A percentile compares a stretch with the other conserved stretches of the same genome.
phyloP scores from a whole-genome alignment of 805 yeast genomes.

The Sporopachydermia lactativora region DNA sequence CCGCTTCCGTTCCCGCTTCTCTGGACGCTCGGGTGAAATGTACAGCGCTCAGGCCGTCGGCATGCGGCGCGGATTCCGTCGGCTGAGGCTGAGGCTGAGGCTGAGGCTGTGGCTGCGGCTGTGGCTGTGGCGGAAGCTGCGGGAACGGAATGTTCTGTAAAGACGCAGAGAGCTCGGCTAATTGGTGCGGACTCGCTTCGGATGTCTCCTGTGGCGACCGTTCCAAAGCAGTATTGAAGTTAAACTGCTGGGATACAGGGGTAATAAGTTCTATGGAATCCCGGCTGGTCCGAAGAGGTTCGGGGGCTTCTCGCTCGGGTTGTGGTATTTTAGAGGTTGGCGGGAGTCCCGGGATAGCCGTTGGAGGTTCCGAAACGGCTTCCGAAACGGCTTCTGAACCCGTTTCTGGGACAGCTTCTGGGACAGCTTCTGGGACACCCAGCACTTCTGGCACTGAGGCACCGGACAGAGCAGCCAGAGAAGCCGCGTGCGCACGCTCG shows the following conservation, averaged over 20 bases:
- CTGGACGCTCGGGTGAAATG: conserved; percentile 2
- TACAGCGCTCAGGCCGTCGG: conserved; percentile 4
- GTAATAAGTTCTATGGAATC: too few species aligned
- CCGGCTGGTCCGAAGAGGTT: too few species aligned
- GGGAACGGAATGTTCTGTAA: conserved; percentile 1
- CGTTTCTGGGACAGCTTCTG: conserved; percentile 4
- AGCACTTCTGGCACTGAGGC: not conserved
- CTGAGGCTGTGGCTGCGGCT: too few species aligned
- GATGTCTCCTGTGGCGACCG: too few species aligned
- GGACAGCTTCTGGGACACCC: conserved; percentile 4
- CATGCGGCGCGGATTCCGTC: conserved; percentile 5
- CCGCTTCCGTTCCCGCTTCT: conserved; percentile 3
- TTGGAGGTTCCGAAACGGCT: conserved; percentile 3
- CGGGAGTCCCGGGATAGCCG: too few species aligned
- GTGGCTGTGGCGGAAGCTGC: too few species aligned
- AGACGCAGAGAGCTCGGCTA: too few species aligned
- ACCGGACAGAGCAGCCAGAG: not conserved
- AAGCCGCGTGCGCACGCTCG: not conserved
- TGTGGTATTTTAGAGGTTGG: too few species aligned
- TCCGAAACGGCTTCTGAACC: not conserved
- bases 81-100: conserved; percentile 2
- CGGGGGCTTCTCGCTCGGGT: too few species aligned
- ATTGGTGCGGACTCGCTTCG: too few species aligned
- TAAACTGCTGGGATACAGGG: too few species aligned
- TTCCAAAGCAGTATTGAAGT: too few species aligned